Conservation (phyloP, 1,284 basidiomycete species). For the Austroboletus niveus region DNA sequence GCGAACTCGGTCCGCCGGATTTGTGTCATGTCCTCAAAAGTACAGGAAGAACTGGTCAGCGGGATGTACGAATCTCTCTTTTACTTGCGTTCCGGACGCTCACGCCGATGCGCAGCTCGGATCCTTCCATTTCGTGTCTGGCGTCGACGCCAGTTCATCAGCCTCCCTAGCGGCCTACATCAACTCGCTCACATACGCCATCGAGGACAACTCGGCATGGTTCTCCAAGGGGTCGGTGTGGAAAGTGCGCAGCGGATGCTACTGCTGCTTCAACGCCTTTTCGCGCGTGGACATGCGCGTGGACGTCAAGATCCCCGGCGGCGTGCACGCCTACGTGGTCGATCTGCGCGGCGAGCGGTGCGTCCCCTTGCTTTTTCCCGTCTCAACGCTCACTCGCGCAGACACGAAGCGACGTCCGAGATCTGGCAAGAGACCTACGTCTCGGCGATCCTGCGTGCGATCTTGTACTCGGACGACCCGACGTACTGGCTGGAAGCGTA, state of each 20-base stretch:
- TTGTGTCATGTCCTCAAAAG: slow-evolving; percentile 95
- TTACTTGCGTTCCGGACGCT: background rate
- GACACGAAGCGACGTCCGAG: slow-evolving; percentile 88
- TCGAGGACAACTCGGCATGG: slow-evolving; percentile 92
- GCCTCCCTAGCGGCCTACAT: slow-evolving; percentile 97
- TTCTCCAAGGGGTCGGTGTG: slow-evolving; percentile 86
- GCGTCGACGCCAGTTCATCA: slow-evolving; percentile 95
- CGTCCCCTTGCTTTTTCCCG: slow-evolving; percentile 18
- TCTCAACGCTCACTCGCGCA: slow-evolving; percentile 27
- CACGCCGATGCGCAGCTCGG: slow-evolving; percentile 57
- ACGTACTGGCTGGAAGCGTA: slow-evolving; percentile 92
- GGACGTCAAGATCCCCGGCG: slow-evolving; percentile 97
- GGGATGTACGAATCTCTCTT: slow-evolving; percentile 67
- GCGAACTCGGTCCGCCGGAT: slow-evolving; percentile 97
- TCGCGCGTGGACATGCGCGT: slow-evolving; percentile 95
- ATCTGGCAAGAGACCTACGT: slow-evolving; percentile 98
- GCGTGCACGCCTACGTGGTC: slow-evolving; percentile 92
- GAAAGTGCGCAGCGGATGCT: slow-evolving; percentile 93
- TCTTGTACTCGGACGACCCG: slow-evolving; percentile 94
- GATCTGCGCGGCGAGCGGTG: slow-evolving; percentile 93
- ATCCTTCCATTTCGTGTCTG: slow-evolving; percentile 89
- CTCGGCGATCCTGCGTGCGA: slow-evolving; percentile 87
- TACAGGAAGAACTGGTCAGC: slow-evolving; percentile 77
- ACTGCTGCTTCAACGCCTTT: slow-evolving; percentile 99
- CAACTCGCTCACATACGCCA: slow-evolving; percentile 93